Base-by-base conservation (phyloP, 306 rosid genomes). In the Sicyos edulis region DNA sequence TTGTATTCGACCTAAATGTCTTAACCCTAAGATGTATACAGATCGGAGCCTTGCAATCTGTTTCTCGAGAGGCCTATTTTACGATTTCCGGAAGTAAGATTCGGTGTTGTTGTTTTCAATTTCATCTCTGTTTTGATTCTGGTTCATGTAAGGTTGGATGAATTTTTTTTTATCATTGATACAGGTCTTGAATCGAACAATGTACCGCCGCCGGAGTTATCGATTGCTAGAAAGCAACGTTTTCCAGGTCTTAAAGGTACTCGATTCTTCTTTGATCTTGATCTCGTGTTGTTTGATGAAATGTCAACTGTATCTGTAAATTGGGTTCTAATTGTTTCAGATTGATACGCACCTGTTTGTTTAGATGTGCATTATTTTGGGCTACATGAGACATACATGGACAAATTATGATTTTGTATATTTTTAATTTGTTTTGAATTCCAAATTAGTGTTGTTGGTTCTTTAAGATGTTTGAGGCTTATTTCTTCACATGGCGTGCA, bases 11-110 rank as follows among this genome's bases (percentile, higher is more conserved):
- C 4, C 61, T 24, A 16, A 8, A 24, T 34, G 61, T 50, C 45
- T 54, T 55, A n/a, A 16, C 14, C 64, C 54, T 29, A 2, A 32
- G 5, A 12, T 15, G 72, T 71, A 10, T 14, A 10, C 79, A 92
- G 96, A 92, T 92, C 4, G 98, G 98, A 74, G 98, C 91, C 9
- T 17, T 90, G 59, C 93, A 90, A 85, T 92, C 93, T 59, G 88
- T 81, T 51, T 84, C 93, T 8, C 96, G 93, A 5, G 93, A 88
- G 72, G 93, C 93, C 58, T 90, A 90, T 79, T 87, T 92, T 75
- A 82, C 84, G 12, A 90, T 92, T 53, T 54, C 78, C 14, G 96
- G 88, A 72, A 88, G 98, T 89, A 62, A 29, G 40, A 66, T 66
- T 21, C 5, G 19, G n/a, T n/a, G n/a, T n/a, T 45, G 7, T 21